Conservation (phyloP, 2,329 filamentous ascomycete genomes). For the Verticillium nubilum region DNA sequence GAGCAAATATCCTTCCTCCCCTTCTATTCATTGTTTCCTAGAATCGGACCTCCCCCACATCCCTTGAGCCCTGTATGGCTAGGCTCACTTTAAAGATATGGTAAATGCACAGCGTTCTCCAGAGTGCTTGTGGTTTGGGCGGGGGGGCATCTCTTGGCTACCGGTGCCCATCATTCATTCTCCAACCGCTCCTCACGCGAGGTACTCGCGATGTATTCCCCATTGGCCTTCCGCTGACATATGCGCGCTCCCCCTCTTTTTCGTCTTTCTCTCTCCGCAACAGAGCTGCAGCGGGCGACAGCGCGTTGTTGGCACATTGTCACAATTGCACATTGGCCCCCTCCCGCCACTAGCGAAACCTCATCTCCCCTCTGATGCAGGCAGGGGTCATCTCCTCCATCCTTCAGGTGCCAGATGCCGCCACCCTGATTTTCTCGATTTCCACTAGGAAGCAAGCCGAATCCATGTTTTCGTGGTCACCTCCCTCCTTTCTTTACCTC, state of each 20-base stretch:
- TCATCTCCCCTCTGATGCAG: not conserved
- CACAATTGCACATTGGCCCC: not conserved
- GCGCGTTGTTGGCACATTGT: too few relatives aligned
- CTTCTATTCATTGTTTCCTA: too few relatives aligned
- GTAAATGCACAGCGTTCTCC: too few relatives aligned
- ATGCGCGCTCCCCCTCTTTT: too few relatives aligned
- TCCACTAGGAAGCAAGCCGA: not conserved
- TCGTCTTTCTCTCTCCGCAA: not conserved
- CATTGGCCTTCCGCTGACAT: too few relatives aligned
- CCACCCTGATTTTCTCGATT: not conserved
- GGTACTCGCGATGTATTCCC: not conserved
- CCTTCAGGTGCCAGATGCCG: not conserved
- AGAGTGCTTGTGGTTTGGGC: too few relatives aligned
- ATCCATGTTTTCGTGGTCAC: not conserved
- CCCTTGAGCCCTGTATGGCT: too few relatives aligned
- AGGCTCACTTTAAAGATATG: not conserved
- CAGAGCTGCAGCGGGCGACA: not conserved
- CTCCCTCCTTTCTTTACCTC: not conserved
- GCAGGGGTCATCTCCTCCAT: not conserved
- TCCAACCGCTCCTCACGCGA: not conserved
- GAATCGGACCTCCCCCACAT: too few relatives aligned
- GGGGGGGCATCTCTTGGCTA: not conserved
- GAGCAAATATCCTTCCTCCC: too few relatives aligned
- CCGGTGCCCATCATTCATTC: not conserved
- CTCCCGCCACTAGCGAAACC: not conserved